A percentile compares a stretch with the other conserved stretches of the same genome.
These are phyloP conservation scores for Stropharia rugosoannulata DNA, from an alignment of 768 basidiomycete species.

Conservation along the genomic window DNA sequence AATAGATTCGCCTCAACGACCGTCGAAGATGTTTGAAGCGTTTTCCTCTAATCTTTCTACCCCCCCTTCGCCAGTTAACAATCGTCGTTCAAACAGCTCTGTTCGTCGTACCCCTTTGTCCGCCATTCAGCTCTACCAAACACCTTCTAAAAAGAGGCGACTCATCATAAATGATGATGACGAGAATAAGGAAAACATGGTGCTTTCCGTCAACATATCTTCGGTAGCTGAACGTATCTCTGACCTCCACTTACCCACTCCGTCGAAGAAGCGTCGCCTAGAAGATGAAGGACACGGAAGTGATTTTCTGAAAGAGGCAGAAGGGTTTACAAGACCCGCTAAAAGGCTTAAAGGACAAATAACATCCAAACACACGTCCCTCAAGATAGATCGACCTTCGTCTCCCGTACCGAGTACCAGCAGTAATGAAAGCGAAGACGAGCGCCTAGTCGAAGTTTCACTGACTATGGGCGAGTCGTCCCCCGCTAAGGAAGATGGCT, in stretches of 20 bases:
- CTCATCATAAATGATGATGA: slow-evolving; percentile 25
- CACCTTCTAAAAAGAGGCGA: slow-evolving; percentile 32
- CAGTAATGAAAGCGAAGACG: slow-evolving; percentile 32
- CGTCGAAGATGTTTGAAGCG: slow-evolving; percentile 22
- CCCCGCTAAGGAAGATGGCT: slow-evolving; percentile 2
- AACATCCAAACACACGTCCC: slow-evolving; percentile 12
- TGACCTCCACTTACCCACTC: neutral
- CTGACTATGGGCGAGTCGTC: slow-evolving; percentile 7
- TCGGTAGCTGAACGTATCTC: slow-evolving; percentile 48
- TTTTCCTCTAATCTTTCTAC: slow-evolving; percentile 23
- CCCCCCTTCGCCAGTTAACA: slow-evolving; percentile 23
- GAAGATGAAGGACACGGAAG: slow-evolving; percentile 32
- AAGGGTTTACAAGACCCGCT: slow-evolving; percentile 6
- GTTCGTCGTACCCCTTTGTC: slow-evolving; percentile 18
- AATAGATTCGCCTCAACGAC: slow-evolving; percentile 25
- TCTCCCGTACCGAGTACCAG: slow-evolving; percentile 10
- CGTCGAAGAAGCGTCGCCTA: slow-evolving; percentile 38
- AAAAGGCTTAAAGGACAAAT: slow-evolving; percentile 22
- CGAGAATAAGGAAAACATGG: slow-evolving; percentile 62
- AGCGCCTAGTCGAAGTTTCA: slow-evolving; percentile 20
- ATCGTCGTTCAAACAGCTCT: slow-evolving; percentile 8
- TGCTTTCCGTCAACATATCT: slow-evolving; percentile 14
- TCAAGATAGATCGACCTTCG: neutral
- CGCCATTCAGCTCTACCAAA: slow-evolving; percentile 16
- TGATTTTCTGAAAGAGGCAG: slow-evolving; percentile 23